These are phyloP conservation scores for Coemansia sp. DNA, from an alignment of 192 early-diverging fungal genomes.

Conservation along the genomic window DNA sequence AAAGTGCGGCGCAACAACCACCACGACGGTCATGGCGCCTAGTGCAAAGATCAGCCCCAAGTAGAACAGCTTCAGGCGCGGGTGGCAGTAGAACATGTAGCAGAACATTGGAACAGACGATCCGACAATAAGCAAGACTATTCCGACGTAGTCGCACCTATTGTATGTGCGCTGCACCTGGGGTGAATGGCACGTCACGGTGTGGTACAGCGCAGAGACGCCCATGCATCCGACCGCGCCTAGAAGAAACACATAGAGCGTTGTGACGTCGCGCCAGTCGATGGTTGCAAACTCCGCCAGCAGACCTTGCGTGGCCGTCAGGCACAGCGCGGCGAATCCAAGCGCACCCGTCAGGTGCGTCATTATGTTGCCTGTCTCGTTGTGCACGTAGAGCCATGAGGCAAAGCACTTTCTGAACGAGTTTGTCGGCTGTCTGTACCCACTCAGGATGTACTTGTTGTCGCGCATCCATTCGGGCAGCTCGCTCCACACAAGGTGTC, in stretches of 20 bases:
- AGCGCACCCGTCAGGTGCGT: constrained; percentile 77
- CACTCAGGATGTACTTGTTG: constrained; percentile 74
- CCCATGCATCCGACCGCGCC: constrained; percentile 79
- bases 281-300: constrained; percentile 55
- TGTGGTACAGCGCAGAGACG: constrained; percentile 77
- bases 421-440: constrained; percentile 77
- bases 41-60: constrained; percentile 60
- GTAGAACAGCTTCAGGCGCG: constrained; percentile 57
- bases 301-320: constrained; percentile 50
- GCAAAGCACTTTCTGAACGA: constrained; percentile 74
- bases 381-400: constrained; percentile 82
- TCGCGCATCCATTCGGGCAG: constrained; percentile 81
- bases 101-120: constrained; percentile 54
- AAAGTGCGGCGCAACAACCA: constrained; percentile 66
- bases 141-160: constrained; percentile 91
- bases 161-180: constrained; percentile 68
- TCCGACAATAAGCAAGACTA: constrained; percentile 74
- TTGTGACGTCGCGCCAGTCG: constrained; percentile 63
- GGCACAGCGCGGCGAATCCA: constrained; percentile 57
- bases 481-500: constrained; percentile 48
- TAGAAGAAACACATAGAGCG: constrained; percentile 73
- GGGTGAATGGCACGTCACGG: constrained; percentile 83
- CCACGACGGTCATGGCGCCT: constrained; percentile 64
- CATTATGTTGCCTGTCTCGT: constrained; percentile 93
- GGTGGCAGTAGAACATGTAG: constrained; percentile 66